Percentiles rank a stretch among this genome's conserved stretches.
Evolutionary conservation across 371 early-diverging fungal genomes (phyloP).

Genomic region (Syncephalastrum sp.): DNA sequence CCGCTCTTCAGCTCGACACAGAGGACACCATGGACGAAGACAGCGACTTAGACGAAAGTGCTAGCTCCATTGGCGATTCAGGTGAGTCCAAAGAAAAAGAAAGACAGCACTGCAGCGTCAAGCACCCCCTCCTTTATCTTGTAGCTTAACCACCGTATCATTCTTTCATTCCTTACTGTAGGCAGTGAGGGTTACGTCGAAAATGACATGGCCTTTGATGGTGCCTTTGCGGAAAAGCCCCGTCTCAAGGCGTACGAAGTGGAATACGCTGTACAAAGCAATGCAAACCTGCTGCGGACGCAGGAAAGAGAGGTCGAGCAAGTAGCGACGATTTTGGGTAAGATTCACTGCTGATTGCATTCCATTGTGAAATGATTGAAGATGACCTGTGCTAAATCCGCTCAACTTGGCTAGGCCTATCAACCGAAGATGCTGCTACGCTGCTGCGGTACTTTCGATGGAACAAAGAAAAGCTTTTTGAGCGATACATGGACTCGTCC

Average conservation of each 20-base stretch:
- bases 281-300: constrained; percentile 21
- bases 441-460: constrained; percentile 82
- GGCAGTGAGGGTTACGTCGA: constrained; percentile 32
- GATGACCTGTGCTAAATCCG: not conserved
- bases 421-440: constrained; percentile 59
- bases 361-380: not conserved
- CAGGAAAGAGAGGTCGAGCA: constrained; percentile 47
- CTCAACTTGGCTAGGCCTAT: constrained; percentile 46
- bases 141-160: constrained; percentile 3
- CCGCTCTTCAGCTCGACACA: constrained; percentile 13
- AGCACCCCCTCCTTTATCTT: not conserved
- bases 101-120: too few species aligned
- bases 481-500: constrained; percentile 82
- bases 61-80: constrained; percentile 31
- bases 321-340: constrained; percentile 46
- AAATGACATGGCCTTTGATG: constrained; percentile 35
- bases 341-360: not conserved
- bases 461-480: constrained; percentile 92
- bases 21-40: constrained; percentile 22
- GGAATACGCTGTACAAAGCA: constrained; percentile 33
- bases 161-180: not conserved
- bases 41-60: constrained; percentile 32
- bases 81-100: constrained; percentile 1
- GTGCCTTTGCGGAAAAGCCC: constrained; percentile 30
- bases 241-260: constrained; percentile 43